These are phyloP conservation scores for Pichia membranifaciens DNA, from an alignment of 805 yeast genomes.

Conservation along the genomic window DNA sequence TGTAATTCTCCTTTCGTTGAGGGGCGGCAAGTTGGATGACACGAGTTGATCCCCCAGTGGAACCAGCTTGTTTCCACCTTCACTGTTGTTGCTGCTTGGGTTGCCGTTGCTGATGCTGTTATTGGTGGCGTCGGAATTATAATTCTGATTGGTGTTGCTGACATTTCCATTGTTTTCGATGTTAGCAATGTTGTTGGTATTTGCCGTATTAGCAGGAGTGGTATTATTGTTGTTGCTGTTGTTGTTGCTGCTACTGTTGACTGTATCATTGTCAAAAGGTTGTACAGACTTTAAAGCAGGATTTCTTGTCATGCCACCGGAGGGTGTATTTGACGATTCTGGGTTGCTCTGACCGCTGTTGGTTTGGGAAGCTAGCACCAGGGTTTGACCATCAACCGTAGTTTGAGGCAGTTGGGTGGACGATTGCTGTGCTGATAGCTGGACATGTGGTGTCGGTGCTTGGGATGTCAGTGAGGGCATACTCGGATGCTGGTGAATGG, in stretches of 20 bases:
- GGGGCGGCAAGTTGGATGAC: neutral
- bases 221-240: neutral
- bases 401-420: neutral
- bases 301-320: too few relatives aligned
- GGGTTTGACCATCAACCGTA: neutral
- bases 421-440: neutral
- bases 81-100: neutral
- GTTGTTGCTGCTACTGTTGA: conserved; percentile 1
- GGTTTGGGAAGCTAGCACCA: neutral
- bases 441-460: neutral
- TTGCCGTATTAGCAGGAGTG: neutral
- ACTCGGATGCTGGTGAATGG: neutral
- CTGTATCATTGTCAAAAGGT: neutral
- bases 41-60: too few relatives aligned
- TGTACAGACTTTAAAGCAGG: too few relatives aligned
- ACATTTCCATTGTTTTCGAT: too few relatives aligned
- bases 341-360: neutral
- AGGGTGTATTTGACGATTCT: neutral
- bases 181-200: neutral
- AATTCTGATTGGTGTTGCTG: neutral
- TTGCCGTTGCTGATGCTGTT: neutral
- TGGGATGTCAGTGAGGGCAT: neutral
- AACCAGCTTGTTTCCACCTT: too few relatives aligned
- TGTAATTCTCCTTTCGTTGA: neutral
- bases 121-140: neutral